Base-by-base conservation (phyloP, 2,329 filamentous ascomycete species). In the Akanthomyces lecanii region DNA sequence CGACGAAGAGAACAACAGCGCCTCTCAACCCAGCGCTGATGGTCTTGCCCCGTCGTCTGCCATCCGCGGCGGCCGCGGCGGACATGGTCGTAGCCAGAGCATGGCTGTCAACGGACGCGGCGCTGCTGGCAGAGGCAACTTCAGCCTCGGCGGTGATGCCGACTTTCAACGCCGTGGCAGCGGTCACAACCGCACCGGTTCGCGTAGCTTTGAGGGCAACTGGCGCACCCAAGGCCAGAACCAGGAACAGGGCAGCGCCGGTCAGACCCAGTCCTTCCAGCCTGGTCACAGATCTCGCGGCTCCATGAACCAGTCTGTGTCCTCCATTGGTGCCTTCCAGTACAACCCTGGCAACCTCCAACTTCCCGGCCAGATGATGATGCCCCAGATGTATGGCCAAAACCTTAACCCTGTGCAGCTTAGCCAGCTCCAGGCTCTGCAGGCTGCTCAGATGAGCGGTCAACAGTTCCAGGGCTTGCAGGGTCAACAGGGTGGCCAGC, bases 141-240 rank as follows among this genome's bases (percentile, higher is more conserved):
- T 61, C 40, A 61, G 28, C 30, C 18, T 61, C 6, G 86, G 85
- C 56, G 69, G 76, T 42, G 76, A 76, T 44, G 74, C 73, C 65
- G 91, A 95, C 68, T 90, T 92, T 72, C 82, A 87, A 69, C 89
- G 91, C 65, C 90, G 91, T 69, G 88, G 89, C 69, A 90, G 89
- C 48, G 89, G 91, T 63, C 95, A 99, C 74, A 88, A 85, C 66
- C 87, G 95, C 66, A 89, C 88, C 38, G 86, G 86, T 12, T 99
- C 95, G 28, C 88, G 95, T 66, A 99, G 98, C 78, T 98, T 98
- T 72, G 95, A 99, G 69, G 89, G 93, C 71, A 99, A 99, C 78
- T 99, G 95, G 95, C 90, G 95, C 71, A 96, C 92, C 71, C 93
- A 90, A 69, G 72, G 72, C 68, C 81, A 84, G 67, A 82, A 83